Conservation (phyloP, 768 basidiomycete species). For the Lactarius hatsudake region DNA sequence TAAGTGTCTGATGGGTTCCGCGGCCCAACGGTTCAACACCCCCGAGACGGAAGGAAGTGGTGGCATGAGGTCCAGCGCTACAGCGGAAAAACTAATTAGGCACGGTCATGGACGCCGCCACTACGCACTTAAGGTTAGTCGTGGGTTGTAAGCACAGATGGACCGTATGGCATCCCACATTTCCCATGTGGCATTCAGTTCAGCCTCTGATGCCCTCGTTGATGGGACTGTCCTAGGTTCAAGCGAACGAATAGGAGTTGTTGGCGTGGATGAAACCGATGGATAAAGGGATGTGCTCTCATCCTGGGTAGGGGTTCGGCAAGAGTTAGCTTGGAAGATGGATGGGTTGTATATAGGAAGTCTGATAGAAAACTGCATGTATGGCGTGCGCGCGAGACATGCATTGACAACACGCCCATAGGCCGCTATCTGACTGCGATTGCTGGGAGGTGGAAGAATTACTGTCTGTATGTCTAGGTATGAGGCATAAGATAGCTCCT, state of each 20-base stretch:
- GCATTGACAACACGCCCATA: slow-evolving; percentile 90
- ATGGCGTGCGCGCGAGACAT: slow-evolving; percentile 65
- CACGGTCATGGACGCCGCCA: slow-evolving; percentile 12
- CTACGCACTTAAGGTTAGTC: slow-evolving; percentile 65
- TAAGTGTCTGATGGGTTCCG: slow-evolving; percentile 88
- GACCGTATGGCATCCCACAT: slow-evolving; percentile 97
- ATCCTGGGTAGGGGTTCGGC: slow-evolving; percentile 29
- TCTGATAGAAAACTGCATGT: slow-evolving; percentile 77
- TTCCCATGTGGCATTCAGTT: slow-evolving; percentile 86
- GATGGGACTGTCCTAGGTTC: slow-evolving; percentile 31
- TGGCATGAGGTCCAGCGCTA: slow-evolving; percentile 89
- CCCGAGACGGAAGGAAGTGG: slow-evolving; percentile 78
- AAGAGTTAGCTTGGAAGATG: slow-evolving; percentile 45
- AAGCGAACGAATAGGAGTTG: slow-evolving; percentile 29
- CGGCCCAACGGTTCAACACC: slow-evolving; percentile 83
- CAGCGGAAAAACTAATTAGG: slow-evolving; percentile 24
- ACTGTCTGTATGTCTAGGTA: slow-evolving; percentile 86
- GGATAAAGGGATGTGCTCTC: not conserved
- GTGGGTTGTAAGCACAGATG: slow-evolving; percentile 79
- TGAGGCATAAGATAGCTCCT: slow-evolving; percentile 89
- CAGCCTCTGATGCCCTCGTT: slow-evolving; percentile 46
- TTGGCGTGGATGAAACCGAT: slow-evolving; percentile 27
- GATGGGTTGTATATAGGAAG: slow-evolving; percentile 80
- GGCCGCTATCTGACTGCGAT: slow-evolving; percentile 80
- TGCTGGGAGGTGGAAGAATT: slow-evolving; percentile 85